These are phyloP conservation scores for Fraxinus floribunda DNA, from an alignment of 305 asterid species.

Conservation along the genomic window DNA sequence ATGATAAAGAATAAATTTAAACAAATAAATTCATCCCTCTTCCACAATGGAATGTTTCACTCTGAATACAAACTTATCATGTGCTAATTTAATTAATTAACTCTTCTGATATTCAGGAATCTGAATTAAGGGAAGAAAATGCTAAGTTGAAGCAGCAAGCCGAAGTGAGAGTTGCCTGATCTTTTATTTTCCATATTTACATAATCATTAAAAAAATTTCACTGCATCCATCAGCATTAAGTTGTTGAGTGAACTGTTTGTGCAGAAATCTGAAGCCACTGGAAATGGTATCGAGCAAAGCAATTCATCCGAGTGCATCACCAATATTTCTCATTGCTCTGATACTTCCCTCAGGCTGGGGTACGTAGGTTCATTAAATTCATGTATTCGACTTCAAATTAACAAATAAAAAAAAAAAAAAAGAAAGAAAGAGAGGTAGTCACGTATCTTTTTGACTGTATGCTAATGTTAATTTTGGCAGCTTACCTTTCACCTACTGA, in stretches of 20 bases:
- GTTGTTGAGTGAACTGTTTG: constrained; percentile 11
- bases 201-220: neutral
- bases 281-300: constrained; percentile 34
- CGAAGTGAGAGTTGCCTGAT: constrained; percentile 26
- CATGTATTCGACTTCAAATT: neutral
- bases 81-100: neutral
- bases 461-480: constrained; percentile 28
- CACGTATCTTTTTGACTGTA: neutral
- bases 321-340: constrained; percentile 25
- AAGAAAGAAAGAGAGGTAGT: neutral
- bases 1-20: neutral
- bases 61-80: neutral
- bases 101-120: constrained; percentile 47
- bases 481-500: constrained; percentile 39
- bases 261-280: constrained; percentile 14
- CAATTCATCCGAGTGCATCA: constrained; percentile 41
- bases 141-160: constrained; percentile 43
- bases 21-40: neutral
- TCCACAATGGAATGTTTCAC: neutral
- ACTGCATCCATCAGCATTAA: neutral
- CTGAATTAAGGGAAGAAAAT: constrained; percentile 52
- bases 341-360: constrained; percentile 63
- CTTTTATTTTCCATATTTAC: neutral
- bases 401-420: neutral
- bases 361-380: constrained; percentile 23